A percentile compares a stretch with the other conserved stretches of the same genome.
Evolutionary conservation across 2,329 filamentous ascomycete genomes (phyloP).

Genomic region (Phaeosphaeriaceae sp.): DNA sequence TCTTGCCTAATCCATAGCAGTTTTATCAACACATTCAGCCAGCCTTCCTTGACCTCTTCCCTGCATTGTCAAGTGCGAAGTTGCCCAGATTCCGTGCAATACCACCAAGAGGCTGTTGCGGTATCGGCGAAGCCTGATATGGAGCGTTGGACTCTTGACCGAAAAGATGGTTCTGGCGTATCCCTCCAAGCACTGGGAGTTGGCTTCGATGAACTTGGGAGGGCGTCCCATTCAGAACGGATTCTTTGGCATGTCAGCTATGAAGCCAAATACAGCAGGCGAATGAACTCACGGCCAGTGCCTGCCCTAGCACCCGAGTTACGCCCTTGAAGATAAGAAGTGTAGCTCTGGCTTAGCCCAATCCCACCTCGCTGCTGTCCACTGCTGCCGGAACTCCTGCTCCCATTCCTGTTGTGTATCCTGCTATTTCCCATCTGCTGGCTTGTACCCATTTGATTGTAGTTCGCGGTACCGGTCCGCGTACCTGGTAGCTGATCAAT

Average conservation of each 20-base stretch:
- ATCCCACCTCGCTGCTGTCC: conserved; percentile 29
- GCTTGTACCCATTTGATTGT: conserved; percentile 22
- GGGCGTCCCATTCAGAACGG: conserved; percentile 34
- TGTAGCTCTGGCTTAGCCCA: conserved; percentile 23
- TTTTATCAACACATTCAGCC: conserved; percentile 17
- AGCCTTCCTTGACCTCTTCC: conserved; percentile 39
- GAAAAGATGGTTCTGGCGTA: conserved; percentile 31
- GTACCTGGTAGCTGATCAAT: conserved; percentile 39
- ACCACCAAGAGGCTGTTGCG: conserved; percentile 40
- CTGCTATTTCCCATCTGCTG: conserved; percentile 20
- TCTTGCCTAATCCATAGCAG: conserved; percentile 8
- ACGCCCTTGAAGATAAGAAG: conserved; percentile 28
- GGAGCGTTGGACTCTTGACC: conserved; percentile 20
- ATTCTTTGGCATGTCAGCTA: conserved; percentile 27
- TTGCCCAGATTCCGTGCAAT: conserved; percentile 22
- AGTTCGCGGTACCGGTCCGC: conserved; percentile 30
- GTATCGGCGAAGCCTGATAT: conserved; percentile 42
- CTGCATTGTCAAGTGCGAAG: conserved; percentile 31
- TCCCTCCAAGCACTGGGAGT: conserved; percentile 36
- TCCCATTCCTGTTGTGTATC: conserved; percentile 26
- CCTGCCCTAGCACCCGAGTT: conserved; percentile 18
- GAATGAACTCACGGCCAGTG: conserved; percentile 28
- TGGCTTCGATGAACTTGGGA: conserved; percentile 35
- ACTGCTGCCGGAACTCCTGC: conserved; percentile 35
- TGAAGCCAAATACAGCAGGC: not conserved